These are phyloP conservation scores for Fusarium guadeloupense DNA, from an alignment of 2,329 filamentous ascomycete genomes.

Conservation along the genomic window DNA sequence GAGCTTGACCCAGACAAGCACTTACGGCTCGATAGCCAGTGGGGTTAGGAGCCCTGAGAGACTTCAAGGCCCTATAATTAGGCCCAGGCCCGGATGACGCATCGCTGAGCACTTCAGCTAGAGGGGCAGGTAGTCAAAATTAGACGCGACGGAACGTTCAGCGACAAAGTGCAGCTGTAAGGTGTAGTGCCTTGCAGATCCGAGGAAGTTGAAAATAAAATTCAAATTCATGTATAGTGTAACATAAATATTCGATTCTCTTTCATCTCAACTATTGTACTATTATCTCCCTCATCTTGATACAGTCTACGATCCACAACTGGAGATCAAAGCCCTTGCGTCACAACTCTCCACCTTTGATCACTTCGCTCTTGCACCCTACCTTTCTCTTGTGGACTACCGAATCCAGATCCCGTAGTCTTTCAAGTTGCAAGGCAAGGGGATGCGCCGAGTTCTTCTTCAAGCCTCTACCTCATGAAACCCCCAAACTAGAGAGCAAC, in stretches of 20 bases:
- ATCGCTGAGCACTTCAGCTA: not conserved
- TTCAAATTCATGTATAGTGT: not conserved
- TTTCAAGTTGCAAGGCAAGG: not conserved
- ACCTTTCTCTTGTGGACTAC: conserved; percentile 1
- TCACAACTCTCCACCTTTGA: conserved; percentile 34
- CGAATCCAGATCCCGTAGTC: conserved; percentile 6
- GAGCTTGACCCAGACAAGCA: conserved; percentile 7
- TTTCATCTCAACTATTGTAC: not conserved
- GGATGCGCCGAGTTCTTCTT: not conserved
- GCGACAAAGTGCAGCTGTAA: conserved; percentile 1
- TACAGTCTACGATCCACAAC: conserved; percentile 23
- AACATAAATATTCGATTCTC: not conserved
- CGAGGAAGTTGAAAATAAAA: not conserved
- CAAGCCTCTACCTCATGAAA: conserved; percentile 8
- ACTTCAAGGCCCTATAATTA: not conserved
- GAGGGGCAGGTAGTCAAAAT: not conserved
- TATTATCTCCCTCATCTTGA: conserved; percentile 4
- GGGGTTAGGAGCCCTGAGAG: conserved; percentile 37
- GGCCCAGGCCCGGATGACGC: conserved; percentile 16
- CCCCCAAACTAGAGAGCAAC: not conserved
- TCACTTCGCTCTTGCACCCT: conserved; percentile 20
- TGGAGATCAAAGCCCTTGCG: conserved; percentile 30
- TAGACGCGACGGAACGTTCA: not conserved
- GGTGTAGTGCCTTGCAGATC: conserved; percentile 12
- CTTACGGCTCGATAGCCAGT: conserved; percentile 22